Percentiles rank a stretch among this genome's conserved stretches.
Evolutionary conservation across 2,329 filamentous ascomycete species (phyloP).

Genomic region (Coleophoma crateriformis): DNA sequence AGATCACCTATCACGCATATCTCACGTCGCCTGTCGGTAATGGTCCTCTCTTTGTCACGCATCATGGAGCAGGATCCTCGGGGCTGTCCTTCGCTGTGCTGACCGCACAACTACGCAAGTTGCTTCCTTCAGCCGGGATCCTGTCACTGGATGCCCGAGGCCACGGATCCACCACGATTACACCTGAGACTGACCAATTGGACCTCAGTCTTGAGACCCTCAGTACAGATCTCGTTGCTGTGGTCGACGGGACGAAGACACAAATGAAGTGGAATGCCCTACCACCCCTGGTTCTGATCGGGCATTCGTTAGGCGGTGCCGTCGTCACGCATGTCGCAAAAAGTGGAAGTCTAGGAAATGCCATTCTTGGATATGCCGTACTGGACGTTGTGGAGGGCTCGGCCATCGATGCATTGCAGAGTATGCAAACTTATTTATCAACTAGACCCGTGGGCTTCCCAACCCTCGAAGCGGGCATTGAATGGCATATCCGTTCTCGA

Average conservation of each 20-base stretch:
- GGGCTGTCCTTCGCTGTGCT: conserved; percentile 87
- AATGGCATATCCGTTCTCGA: conserved; percentile 88
- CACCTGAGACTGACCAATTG: conserved; percentile 30
- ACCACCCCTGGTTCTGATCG: conserved; percentile 76
- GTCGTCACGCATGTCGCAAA: conserved; percentile 81
- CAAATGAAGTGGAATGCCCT: conserved; percentile 68
- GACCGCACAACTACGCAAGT: conserved; percentile 68
- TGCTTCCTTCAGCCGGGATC: conserved; percentile 74
- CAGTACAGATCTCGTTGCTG: conserved; percentile 63
- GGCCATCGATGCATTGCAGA: conserved; percentile 88
- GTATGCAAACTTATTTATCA: conserved; percentile 88
- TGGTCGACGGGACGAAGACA: conserved; percentile 60
- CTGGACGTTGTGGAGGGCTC: conserved; percentile 95
- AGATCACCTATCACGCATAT: conserved; percentile 76
- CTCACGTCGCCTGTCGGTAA: conserved; percentile 70
- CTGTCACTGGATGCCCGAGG: conserved; percentile 81
- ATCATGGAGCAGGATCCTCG: conserved; percentile 92
- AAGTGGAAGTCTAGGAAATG: conserved; percentile 55
- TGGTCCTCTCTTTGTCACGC: conserved; percentile 83
- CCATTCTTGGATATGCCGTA: conserved; percentile 79
- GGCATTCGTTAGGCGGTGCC: conserved; percentile 89
- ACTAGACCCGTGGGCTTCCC: conserved; percentile 74
- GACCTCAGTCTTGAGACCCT: conserved; percentile 72
- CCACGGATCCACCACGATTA: conserved; percentile 68
- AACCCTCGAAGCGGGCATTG: conserved; percentile 73